Base-by-base conservation (phyloP, 2,329 filamentous ascomycete species). In the Mycogone perniciosa region DNA sequence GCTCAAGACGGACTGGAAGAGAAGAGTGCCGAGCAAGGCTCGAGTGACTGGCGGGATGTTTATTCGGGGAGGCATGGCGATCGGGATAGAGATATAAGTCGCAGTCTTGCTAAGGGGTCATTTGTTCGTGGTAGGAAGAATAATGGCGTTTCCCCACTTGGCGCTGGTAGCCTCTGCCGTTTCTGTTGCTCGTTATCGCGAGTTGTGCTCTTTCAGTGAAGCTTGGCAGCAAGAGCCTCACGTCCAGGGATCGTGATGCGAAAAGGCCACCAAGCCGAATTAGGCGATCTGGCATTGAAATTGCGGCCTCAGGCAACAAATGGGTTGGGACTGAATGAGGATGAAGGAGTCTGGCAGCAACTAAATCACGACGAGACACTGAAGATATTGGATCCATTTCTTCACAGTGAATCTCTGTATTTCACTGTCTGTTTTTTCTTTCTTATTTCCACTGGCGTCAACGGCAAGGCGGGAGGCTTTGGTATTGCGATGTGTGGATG, bases 11-110 rank as follows among this genome's bases (percentile, higher is more conserved):
- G 90, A 95, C 70, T 96, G 84, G 56, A 83, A 72, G 57, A 90
- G 69, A 52, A 96, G 79, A 54, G 79, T 77, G 64, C 87, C 80
- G 61, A 99, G 84, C 50, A 92, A 77, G 60, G 81, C 82, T 57
- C 93, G 86, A 44, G 93, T 97, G 59, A 96, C 82, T 31, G 93
- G 92, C 54, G 93, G 93, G 56, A 97, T 85, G 65, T 95, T 96
- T 72, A 96, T 79, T 75, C 92, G 85, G 48, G 85, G 79, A 62
- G 88, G 80, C 89, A 95, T 86, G 65, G 62, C 70, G 69, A 60
- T 54, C 46, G 46, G 54, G 48, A 58, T 48, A 46, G 49, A 44
- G 33, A 35, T 48, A 41, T 50, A 48, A 46, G 41, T 39, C 47
- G 45, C 33, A 30, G 27, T 30, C 31, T 46, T 9, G 38, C 31